Conservation (phyloP, 169 alveolate species). For the Cyclospora cayetanensis region DNA sequence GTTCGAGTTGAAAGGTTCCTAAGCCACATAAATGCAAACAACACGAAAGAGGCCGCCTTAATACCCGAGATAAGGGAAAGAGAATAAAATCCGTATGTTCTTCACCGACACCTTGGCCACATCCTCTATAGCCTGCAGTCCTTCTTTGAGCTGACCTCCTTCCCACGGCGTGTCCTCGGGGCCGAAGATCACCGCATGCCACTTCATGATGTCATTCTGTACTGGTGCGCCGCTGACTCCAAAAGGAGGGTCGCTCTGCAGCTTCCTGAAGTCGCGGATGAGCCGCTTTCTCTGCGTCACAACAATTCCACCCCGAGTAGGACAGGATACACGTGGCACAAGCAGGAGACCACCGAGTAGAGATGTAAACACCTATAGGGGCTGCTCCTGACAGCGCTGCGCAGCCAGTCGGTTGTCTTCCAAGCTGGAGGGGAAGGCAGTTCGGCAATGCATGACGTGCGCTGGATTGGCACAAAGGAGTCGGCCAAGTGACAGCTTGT, state of each 20-base stretch:
- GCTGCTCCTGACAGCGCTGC: too few relatives aligned
- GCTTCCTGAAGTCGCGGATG: conserved; percentile 92
- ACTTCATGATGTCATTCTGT: conserved; percentile 93
- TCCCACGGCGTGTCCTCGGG: conserved; percentile 99
- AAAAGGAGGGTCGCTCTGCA: conserved; percentile 92
- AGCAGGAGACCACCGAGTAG: too few relatives aligned
- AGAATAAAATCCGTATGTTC: neutral
- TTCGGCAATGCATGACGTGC: too few relatives aligned
- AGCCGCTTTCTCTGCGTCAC: conserved; percentile 80
- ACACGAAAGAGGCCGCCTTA: neutral
- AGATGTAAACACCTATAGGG: too few relatives aligned
- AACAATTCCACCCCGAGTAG: too few relatives aligned
- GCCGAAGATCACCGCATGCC: conserved; percentile 98
- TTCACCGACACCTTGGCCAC: neutral
- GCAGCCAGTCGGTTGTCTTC: too few relatives aligned
- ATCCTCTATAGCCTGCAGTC: neutral
- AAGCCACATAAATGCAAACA: neutral
- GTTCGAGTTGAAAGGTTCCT: conserved; percentile 86
- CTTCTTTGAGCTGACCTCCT: conserved; percentile 63
- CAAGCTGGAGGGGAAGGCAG: too few relatives aligned
- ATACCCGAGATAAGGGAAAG: neutral
- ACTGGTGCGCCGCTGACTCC: conserved; percentile 97
- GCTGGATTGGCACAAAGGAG: too few relatives aligned
- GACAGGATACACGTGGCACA: too few relatives aligned
- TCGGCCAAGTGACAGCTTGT: too few relatives aligned